A percentile compares a stretch with the other conserved stretches of the same genome.
These are phyloP conservation scores for Penicillium sp. DNA, from an alignment of 2,329 filamentous ascomycete genomes.

Conservation along the genomic window DNA sequence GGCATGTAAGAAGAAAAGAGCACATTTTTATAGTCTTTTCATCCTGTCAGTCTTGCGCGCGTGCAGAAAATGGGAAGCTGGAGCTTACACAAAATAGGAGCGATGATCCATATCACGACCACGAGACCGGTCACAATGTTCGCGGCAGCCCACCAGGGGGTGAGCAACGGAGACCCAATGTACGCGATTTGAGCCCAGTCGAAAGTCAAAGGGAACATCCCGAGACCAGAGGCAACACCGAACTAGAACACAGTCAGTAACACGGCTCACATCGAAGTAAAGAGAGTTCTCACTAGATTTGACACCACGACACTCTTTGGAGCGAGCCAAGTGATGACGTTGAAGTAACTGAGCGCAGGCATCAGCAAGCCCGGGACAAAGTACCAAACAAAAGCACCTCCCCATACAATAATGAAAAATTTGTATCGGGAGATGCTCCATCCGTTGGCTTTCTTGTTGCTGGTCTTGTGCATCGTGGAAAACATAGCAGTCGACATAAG, in stretches of 20 bases:
- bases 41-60: conserved; percentile 12
- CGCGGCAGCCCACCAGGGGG: conserved; percentile 82
- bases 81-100: conserved; percentile 65
- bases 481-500: conserved; percentile 90
- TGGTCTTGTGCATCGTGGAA: conserved; percentile 76
- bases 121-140: conserved; percentile 79
- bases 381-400: conserved; percentile 73
- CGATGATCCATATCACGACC: conserved; percentile 80
- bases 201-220: conserved; percentile 80
- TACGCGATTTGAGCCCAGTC: conserved; percentile 90
- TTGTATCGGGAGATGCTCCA: conserved; percentile 81
- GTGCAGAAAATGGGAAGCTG: not conserved
- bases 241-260: conserved; percentile 48
- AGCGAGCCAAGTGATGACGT: conserved; percentile 82
- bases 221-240: conserved; percentile 78
- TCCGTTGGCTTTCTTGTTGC: conserved; percentile 76
- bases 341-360: conserved; percentile 85
- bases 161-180: conserved; percentile 79
- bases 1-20: conserved; percentile 83
- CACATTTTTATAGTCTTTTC: conserved; percentile 67
- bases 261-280: not conserved
- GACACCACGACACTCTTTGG: conserved; percentile 82
- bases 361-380: conserved; percentile 80
- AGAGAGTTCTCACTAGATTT: conserved; percentile 57
- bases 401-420: conserved; percentile 76